Evolutionary conservation across 495 filamentous ascomycete genomes (phyloP).

Genomic region (Penicillium paxilli): DNA sequence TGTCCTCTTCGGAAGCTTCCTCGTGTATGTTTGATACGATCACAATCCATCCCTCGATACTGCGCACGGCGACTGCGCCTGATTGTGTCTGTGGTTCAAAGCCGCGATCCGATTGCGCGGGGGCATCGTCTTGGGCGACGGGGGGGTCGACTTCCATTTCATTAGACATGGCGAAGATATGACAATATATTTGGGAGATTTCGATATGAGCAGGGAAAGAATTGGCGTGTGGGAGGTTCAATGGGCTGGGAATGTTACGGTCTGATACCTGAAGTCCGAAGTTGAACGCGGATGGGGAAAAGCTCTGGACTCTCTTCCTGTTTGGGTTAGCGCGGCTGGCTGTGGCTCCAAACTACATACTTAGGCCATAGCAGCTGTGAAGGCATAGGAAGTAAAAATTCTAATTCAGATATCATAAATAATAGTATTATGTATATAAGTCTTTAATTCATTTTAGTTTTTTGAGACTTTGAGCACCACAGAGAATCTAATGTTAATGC

Average conservation of each 20-base stretch:
- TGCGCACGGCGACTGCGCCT: constrained; percentile 89
- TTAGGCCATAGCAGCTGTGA: not conserved
- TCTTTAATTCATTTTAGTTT: no score
- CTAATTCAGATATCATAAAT: no score
- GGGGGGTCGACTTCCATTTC: constrained; percentile 82
- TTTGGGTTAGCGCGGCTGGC: constrained; percentile 10
- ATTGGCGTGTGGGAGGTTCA: not conserved
- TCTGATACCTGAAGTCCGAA: constrained; percentile 5
- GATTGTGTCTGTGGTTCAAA: constrained; percentile 70
- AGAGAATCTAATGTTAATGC: no score
- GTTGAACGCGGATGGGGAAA: constrained; percentile 7
- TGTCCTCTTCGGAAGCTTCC: constrained; percentile 93
- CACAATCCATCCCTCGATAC: constrained; percentile 99
- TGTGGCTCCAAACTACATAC: no score
- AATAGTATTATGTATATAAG: no score
- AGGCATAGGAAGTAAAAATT: not conserved
- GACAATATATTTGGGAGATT: not conserved
- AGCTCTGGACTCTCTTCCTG: constrained; percentile 9
- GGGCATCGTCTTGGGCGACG: constrained; percentile 43
- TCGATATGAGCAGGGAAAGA: not conserved
- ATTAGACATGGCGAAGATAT: constrained; percentile 54
- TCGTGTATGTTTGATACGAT: constrained; percentile 97
- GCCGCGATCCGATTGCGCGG: constrained; percentile 51
- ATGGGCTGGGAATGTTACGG: constrained; percentile 1
- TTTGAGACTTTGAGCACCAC: no score